A percentile compares a stretch with the other conserved stretches of the same genome.
phyloP scores from a whole-genome alignment of 2,329 filamentous ascomycete species.

The Alternaria sp. region DNA sequence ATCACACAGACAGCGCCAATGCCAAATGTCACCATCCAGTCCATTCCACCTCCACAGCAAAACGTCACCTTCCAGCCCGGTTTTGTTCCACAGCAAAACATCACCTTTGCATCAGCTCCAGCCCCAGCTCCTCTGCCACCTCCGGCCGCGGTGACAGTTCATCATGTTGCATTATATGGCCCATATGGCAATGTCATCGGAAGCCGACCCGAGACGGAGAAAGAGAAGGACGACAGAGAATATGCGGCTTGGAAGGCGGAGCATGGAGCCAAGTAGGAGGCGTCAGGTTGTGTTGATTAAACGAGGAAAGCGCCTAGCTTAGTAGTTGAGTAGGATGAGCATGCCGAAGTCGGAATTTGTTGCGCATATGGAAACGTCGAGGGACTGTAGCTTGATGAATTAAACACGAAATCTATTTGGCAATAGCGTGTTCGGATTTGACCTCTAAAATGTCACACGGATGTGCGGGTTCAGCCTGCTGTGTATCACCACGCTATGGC shows the following conservation, averaged over 20 bases:
- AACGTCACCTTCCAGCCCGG: background rate
- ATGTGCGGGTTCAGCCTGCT: background rate
- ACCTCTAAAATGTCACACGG: background rate
- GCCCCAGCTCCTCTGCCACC: background rate
- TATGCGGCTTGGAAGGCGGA: conserved; percentile 2
- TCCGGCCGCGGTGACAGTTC: background rate
- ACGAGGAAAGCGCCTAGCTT: background rate
- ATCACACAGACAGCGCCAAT: background rate
- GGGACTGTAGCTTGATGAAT: background rate
- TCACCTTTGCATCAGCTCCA: background rate
- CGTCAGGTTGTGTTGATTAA: too few species aligned
- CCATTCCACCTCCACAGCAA: background rate
- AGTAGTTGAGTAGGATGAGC: background rate
- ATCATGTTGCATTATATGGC: too few species aligned
- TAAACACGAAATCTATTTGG: background rate
- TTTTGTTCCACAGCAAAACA: background rate
- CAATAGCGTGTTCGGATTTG: background rate
- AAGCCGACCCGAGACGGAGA: background rate
- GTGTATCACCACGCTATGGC: background rate
- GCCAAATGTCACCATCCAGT: background rate
- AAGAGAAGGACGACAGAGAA: background rate
- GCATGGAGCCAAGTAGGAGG: background rate
- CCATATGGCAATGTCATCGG: background rate
- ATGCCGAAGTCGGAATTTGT: background rate
- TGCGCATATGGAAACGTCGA: background rate